A percentile compares a stretch with the other conserved stretches of the same genome.
Conservation (phyloP, 2,329 filamentous ascomycete species). For the Rutstroemia sp. region DNA sequence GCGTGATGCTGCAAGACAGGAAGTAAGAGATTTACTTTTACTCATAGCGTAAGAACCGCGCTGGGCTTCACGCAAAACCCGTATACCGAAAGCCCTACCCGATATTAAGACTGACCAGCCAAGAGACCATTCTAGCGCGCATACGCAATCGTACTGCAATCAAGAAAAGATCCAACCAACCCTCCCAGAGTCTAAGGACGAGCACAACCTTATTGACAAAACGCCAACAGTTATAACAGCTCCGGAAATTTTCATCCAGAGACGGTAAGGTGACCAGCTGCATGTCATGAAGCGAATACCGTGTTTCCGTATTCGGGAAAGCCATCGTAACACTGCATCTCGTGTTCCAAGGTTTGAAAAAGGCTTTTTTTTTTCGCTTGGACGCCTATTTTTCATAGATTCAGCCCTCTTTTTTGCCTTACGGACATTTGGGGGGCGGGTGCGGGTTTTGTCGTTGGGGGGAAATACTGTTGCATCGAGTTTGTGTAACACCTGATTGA, state of each 20-base stretch:
- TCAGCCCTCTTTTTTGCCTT: conserved; percentile 11
- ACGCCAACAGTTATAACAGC: neutral
- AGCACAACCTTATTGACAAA: neutral
- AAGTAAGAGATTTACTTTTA: no score
- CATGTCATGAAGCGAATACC: neutral
- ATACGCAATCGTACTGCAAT: neutral
- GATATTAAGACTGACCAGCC: conserved; percentile 5
- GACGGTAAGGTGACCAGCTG: no score
- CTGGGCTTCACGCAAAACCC: neutral
- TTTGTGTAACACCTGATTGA: conserved; percentile 4
- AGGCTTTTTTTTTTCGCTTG: conserved; percentile 7
- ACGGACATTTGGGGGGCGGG: neutral
- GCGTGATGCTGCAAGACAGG: no score
- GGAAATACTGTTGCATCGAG: neutral
- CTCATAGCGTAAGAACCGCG: no score
- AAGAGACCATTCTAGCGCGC: neutral
- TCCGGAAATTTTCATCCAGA: neutral
- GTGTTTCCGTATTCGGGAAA: neutral
- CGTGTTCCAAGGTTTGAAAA: neutral
- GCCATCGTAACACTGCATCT: no score
- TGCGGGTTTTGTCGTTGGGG: neutral
- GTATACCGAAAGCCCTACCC: conserved; percentile 8
- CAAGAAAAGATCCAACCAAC: neutral
- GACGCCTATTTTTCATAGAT: neutral
- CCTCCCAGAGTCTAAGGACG: no score